Evolutionary conservation across 345 rosid genomes (phyloP).

Genomic region (Bruguiera sexangula): DNA sequence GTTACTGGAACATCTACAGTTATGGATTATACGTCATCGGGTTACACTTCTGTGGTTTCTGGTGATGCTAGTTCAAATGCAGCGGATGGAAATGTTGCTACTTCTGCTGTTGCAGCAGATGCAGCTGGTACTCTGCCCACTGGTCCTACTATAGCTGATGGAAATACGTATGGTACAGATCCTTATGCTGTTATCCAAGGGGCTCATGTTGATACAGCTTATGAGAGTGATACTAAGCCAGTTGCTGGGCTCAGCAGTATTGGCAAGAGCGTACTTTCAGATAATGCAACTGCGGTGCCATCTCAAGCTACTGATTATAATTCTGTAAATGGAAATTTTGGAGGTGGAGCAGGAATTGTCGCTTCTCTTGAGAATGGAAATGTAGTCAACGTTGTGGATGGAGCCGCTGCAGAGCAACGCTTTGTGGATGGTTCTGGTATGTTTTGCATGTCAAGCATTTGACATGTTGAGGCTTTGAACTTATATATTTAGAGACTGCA

Average conservation of each 20-base stretch:
- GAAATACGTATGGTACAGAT: slow-evolving; percentile 1
- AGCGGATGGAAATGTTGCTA: slow-evolving; percentile 33
- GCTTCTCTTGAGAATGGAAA: slow-evolving; percentile 57
- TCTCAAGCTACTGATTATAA: slow-evolving; percentile 32
- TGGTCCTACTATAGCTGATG: slow-evolving; percentile 13
- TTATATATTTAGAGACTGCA: background rate
- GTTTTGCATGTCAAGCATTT: slow-evolving; percentile 11
- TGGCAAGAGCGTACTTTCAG: slow-evolving; percentile 24
- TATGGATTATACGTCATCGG: slow-evolving; percentile 33
- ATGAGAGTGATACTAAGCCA: slow-evolving; percentile 19
- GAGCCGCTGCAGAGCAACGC: slow-evolving; percentile 36
- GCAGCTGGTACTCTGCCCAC: slow-evolving; percentile 15
- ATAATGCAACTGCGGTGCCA: slow-evolving; percentile 20
- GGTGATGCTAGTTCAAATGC: slow-evolving; percentile 9
- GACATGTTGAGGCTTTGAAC: background rate
- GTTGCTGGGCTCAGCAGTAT: slow-evolving; percentile 16
- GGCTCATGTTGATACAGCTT: slow-evolving; percentile 11
- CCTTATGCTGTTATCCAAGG: slow-evolving; percentile 28
- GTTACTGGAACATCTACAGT: slow-evolving; percentile 45
- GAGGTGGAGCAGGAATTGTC: slow-evolving; percentile 29
- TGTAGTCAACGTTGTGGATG: slow-evolving; percentile 38
- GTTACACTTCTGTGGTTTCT: slow-evolving; percentile 12
- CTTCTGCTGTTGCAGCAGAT: slow-evolving; percentile 30
- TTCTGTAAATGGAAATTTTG: slow-evolving; percentile 56
- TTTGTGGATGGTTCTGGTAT: slow-evolving; percentile 61